These are phyloP conservation scores for Cunninghamia lanceolata DNA, from an alignment of 75 land plant species.

Conservation along the genomic window DNA sequence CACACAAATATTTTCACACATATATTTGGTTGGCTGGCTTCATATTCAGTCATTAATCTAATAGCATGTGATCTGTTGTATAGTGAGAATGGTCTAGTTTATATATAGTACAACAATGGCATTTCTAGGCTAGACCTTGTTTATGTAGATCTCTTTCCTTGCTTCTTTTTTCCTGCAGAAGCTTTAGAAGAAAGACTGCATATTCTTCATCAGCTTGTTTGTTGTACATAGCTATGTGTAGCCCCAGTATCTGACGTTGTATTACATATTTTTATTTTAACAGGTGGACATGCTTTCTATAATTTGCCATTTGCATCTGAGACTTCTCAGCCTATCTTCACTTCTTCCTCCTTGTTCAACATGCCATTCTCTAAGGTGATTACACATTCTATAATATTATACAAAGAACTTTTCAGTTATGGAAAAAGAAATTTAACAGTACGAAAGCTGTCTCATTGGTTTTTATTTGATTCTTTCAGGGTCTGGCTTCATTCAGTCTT, in stretches of 20 bases:
- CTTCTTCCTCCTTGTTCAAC: background rate
- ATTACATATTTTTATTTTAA: background rate
- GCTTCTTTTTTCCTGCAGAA: background rate
- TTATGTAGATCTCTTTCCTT: background rate
- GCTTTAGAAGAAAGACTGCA: background rate
- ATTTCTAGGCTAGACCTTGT: background rate
- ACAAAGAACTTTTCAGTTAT: background rate
- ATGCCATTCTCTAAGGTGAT: constrained; percentile 9
- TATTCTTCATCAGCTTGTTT: background rate
- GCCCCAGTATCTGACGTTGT: background rate
- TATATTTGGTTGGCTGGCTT: background rate
- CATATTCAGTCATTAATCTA: background rate
- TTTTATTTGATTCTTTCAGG: background rate
- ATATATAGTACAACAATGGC: too few species aligned
- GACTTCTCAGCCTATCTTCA: background rate
- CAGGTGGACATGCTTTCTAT: background rate
- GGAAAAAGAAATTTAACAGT: background rate
- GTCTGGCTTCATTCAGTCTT: background rate
- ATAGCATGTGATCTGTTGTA: background rate
- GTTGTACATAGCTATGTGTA: background rate
- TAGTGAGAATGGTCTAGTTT: too few species aligned
- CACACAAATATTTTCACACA: background rate
- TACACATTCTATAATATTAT: background rate
- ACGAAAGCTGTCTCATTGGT: background rate
- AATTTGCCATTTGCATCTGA: constrained; percentile 13